phyloP scores from a whole-genome alignment of 176 grass and related monocot genomes.

The Tuctoria greenei region DNA sequence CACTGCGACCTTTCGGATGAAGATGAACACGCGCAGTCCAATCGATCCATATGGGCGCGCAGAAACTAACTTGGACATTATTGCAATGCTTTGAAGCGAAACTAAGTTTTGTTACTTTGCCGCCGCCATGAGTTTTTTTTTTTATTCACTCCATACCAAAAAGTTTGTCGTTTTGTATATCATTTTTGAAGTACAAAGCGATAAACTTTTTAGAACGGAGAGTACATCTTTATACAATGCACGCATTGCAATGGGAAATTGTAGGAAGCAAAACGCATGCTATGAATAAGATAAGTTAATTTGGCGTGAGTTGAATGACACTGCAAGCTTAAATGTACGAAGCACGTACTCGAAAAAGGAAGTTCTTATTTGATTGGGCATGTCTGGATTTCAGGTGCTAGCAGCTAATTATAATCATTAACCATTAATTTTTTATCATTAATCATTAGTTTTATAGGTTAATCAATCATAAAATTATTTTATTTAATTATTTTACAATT shows the following conservation, averaged over 20 bases:
- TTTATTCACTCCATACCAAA: no score
- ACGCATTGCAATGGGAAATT: neutral
- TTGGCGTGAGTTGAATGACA: neutral
- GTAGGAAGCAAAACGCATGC: neutral
- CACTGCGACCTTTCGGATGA: conserved; percentile 15
- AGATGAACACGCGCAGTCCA: conserved; percentile 38
- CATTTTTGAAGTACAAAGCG: no score
- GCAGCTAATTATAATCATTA: no score
- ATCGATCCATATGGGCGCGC: conserved; percentile 9
- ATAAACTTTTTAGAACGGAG: no score
- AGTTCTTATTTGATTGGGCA: no score
- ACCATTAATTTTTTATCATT: no score
- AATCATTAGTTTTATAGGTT: no score
- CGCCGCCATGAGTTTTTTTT: neutral
- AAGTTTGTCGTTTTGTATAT: no score
- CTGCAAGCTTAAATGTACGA: neutral
- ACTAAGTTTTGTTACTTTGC: conserved; percentile 8
- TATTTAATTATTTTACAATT: no score
- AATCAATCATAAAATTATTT: no score
- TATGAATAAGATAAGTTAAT: neutral
- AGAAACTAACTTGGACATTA: conserved; percentile 32
- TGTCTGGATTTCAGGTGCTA: no score
- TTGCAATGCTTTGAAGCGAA: conserved; percentile 34
- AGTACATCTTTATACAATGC: neutral
- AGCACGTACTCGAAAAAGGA: neutral